Evolutionary conservation across 2,329 filamentous ascomycete genomes (phyloP), one percentile per base, ranked within the genome.

Genomic region (Pseudocercospora musae): DNA sequence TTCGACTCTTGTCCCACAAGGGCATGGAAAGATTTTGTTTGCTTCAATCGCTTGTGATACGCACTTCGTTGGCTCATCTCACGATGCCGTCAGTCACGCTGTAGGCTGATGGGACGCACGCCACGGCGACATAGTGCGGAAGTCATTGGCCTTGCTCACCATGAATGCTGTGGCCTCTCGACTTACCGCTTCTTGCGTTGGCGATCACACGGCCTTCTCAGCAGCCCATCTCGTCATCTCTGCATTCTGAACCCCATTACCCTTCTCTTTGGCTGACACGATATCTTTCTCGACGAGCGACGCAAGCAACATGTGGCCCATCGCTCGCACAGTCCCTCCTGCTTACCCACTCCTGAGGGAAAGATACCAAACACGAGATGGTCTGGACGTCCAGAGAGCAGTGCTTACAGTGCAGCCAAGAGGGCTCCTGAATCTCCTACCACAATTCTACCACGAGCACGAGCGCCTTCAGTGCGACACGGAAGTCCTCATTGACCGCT

Each of bases 401-500:
- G 40, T 63, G 13, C 57, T 63, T 3, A 25, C 57, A 8, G 46
- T 63, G 9, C 62, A 42, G 46, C 62, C 62, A 27, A 37, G 49
- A 15, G 46, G 57, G n/a, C 58, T 60, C 23, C 33, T 54, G 18
- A 50, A 60, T 3, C 46, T 57, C 53, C 46, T 63, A 23, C 61
- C 61, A 13, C 50, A 37, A 5, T 44, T 63, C 13, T 60, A 57
- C 48, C 50, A 54, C 23, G 62, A 63, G 37, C 62, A 59, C 23
- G 57, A 63, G 40, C 62, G 57, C 10, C 46, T 57, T 4, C 53
- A 49, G 13, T 60, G 54, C 44, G 57, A 63, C 15, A 50, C 57
- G 2, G 62, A 63, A 25, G 49, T 63, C 21, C 57, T 63, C 37
- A 60, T 60, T 7, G 62, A 63, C 20, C 62, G 62, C 33, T 63